Evolutionary conservation across 805 yeast species (phyloP), one percentile per base, ranked within the genome.

Genomic region (Hanseniaspora singularis): DNA sequence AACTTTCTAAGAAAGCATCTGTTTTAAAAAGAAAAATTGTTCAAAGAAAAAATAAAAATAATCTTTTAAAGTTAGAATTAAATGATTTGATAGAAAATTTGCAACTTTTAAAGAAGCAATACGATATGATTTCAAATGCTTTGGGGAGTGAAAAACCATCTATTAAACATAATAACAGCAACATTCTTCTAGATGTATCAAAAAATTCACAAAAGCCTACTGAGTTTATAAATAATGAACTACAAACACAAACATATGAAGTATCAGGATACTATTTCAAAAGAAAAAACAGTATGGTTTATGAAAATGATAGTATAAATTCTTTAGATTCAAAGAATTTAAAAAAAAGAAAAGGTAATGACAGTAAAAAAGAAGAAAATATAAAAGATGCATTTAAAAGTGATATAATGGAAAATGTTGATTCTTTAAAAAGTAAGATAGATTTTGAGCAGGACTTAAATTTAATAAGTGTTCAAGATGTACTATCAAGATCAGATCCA

Each of bases 61-160:
- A 50, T 27, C 49, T 54, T 40, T 50, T 57, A 46, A 57, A 57
- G 46, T 50, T 53, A 40, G 58, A 57, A 32, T 49, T 57, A 37
- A 53, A 55, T 12, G 54, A 51, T 30, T 43, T 57, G 27, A 57
- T 56, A 5, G 57, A 57, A 16, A 53, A 46, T 32, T 41, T 57
- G 34, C 60, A 57, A 38, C 54, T 51, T n/a, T 43, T 57, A 46
- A 57, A 57, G 38, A 52, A 51, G 19, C 52, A 49, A 26, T 53
- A 44, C 28, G 50, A 41, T 24, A 33, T 50, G 33, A 47, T 41
- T 12, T 40, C 45, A 4, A 37, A 26, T 10, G 27, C 40, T 2
- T 40, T 47, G 14, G 30, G 30, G 3, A 20, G 11, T 14, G 19
- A 37, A 22, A 10, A 37, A 37, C 4, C 6, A 26, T 26, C 11